Percentiles rank a stretch among this genome's conserved stretches.
Conservation (phyloP, 192 early-diverging fungal species). For the Jimgerdemannia lactiflua region DNA sequence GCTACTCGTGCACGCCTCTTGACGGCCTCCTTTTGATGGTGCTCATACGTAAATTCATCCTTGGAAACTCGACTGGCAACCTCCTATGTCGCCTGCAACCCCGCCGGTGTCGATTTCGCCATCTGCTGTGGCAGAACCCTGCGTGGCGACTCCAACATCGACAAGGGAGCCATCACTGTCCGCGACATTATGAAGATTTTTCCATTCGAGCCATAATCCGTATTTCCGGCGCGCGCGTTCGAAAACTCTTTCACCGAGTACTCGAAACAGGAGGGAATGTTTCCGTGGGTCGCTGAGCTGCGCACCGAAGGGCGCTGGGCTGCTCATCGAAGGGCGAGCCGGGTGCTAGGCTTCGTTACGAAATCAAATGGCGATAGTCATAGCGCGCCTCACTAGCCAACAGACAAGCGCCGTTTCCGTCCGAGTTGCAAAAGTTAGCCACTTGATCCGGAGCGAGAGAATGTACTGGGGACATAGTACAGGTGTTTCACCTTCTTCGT, state of each 20-base stretch:
- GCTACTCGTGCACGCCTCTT: constrained; percentile 41
- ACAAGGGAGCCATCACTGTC: constrained; percentile 50
- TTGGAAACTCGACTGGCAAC: constrained; percentile 66
- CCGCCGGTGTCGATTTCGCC: constrained; percentile 32
- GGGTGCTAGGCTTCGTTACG: constrained; percentile 38
- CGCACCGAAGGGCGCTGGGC: constrained; percentile 58
- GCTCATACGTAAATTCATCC: constrained; percentile 52
- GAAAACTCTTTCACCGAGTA: constrained; percentile 65
- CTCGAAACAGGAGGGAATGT: constrained; percentile 66
- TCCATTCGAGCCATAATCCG: constrained; percentile 65
- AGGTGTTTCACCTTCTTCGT: constrained; percentile 49
- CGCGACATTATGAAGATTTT: constrained; percentile 64
- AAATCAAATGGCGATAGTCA: background rate
- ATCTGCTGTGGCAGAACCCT: constrained; percentile 59
- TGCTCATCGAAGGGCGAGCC: constrained; percentile 37
- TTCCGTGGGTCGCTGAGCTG: constrained; percentile 63
- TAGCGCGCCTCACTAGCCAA: background rate
- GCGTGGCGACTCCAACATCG: constrained; percentile 56
- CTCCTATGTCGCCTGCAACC: constrained; percentile 34
- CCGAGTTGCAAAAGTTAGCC: constrained; percentile 29
- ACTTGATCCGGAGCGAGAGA: constrained; percentile 44
- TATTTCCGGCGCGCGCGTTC: constrained; percentile 59
- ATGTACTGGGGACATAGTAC: constrained; percentile 58
- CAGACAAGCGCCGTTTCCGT: constrained; percentile 26
- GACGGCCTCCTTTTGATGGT: constrained; percentile 59